A percentile compares a stretch with the other conserved stretches of the same genome.
Conservation (phyloP, 2,329 filamentous ascomycete genomes). For the Metarhizium rileyi region DNA sequence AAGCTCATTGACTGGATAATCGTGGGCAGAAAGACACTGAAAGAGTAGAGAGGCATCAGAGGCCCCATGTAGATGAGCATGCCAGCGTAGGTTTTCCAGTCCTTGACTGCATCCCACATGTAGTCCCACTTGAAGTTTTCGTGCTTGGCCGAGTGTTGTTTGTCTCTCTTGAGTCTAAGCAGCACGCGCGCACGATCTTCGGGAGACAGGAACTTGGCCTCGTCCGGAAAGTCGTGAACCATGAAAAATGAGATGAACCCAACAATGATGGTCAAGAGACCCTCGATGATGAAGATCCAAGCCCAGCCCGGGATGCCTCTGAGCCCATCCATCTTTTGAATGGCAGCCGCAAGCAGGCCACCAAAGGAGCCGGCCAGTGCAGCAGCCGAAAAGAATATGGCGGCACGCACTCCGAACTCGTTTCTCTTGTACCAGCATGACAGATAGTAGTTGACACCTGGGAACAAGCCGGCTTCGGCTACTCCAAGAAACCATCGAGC, state of each 20-base stretch:
- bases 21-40: constrained; percentile 68
- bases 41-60: constrained; percentile 63
- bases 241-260: constrained; percentile 64
- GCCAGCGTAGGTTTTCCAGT: constrained; percentile 76
- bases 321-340: constrained; percentile 58
- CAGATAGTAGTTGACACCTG: constrained; percentile 70
- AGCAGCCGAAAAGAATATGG: constrained; percentile 77
- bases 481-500: constrained; percentile 64
- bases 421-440: constrained; percentile 75
- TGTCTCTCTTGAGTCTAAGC: constrained; percentile 58
- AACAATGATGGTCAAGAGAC: constrained; percentile 58
- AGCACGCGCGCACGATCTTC: constrained; percentile 63
- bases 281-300: constrained; percentile 63
- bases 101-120: constrained; percentile 60
- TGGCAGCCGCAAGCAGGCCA: constrained; percentile 62
- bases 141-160: constrained; percentile 64
- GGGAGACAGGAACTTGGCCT: constrained; percentile 61
- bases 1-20: constrained; percentile 54
- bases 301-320: constrained; percentile 47
- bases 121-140: constrained; percentile 67
- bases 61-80: constrained; percentile 72
- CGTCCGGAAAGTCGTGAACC: constrained; percentile 73
- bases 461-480: constrained; percentile 66
- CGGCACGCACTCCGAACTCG: constrained; percentile 71
- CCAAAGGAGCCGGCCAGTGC: constrained; percentile 71